Conservation (phyloP, 495 filamentous ascomycete genomes). For the Talaromyces thailandensis region DNA sequence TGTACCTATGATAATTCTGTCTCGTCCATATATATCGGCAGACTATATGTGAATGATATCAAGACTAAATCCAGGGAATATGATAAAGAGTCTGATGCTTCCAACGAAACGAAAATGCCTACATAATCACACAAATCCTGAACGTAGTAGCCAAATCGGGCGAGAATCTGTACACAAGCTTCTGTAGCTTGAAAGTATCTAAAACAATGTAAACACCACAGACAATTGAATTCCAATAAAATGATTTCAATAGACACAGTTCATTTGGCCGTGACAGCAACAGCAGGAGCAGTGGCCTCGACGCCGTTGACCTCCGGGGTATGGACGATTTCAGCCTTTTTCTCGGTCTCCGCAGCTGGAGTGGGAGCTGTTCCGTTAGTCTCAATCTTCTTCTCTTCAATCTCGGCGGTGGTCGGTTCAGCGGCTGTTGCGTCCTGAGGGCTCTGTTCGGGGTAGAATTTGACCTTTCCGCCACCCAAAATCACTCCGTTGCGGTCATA, state of each 20-base stretch:
- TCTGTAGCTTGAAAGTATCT: not conserved
- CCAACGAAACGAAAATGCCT: not conserved
- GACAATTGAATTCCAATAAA: not conserved
- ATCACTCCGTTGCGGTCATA: constrained; percentile 73
- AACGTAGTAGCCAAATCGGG: not conserved
- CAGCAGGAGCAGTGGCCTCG: not conserved
- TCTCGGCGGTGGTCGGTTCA: constrained; percentile 9
- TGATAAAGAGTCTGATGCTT: not conserved
- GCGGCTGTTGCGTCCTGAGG: constrained; percentile 13
- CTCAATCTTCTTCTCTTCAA: not conserved
- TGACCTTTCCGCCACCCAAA: constrained; percentile 50
- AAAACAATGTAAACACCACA: not conserved
- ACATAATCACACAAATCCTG: not conserved
- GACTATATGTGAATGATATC: not conserved
- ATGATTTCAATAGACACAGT: not conserved
- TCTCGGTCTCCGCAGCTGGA: not conserved
- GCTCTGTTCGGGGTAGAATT: constrained; percentile 52
- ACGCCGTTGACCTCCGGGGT: not conserved
- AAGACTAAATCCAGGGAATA: not conserved
- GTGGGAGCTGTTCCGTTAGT: not conserved
- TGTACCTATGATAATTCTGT: not conserved
- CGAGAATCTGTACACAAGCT: not conserved
- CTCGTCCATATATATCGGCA: not conserved
- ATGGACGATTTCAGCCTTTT: not conserved
- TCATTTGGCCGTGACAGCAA: not conserved